Conservation (phyloP, 2,329 filamentous ascomycete genomes). For the Sporothrix dimorphospora region DNA sequence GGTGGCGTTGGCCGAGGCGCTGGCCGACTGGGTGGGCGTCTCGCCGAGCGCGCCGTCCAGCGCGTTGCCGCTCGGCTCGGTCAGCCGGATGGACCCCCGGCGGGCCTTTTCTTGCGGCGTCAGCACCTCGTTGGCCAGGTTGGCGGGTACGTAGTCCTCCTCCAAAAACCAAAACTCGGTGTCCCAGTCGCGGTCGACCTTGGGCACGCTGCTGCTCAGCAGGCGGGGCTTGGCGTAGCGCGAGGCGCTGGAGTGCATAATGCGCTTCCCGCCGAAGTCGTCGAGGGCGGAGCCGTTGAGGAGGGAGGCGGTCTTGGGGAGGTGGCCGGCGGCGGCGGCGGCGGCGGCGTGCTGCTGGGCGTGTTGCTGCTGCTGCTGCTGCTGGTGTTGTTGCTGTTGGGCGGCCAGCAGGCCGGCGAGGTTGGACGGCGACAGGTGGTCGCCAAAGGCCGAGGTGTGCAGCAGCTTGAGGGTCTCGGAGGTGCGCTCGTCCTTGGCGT, state of each 20-base stretch:
- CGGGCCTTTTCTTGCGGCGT: conserved; percentile 70
- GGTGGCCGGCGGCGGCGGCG: not conserved
- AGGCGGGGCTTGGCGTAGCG: conserved; percentile 68
- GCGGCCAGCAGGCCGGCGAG: not conserved
- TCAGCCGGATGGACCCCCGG: conserved; percentile 59
- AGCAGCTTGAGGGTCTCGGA: conserved; percentile 67
- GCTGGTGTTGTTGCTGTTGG: not conserved
- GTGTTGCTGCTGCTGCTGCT: not conserved
- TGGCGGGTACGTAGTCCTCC: conserved; percentile 83
- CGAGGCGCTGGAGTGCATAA: conserved; percentile 63
- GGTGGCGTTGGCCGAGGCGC: conserved; percentile 41
- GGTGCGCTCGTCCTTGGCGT: conserved; percentile 62
- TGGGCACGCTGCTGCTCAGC: conserved; percentile 66
- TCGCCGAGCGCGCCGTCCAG: conserved; percentile 49
- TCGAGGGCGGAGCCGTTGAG: conserved; percentile 46
- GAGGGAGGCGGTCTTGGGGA: conserved; percentile 31
- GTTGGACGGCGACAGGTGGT: conserved; percentile 55
- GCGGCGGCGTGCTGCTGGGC: no score
- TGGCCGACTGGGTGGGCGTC: conserved; percentile 37
- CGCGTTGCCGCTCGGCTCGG: conserved; percentile 21
- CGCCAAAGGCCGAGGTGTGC: conserved; percentile 69
- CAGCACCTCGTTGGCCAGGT: conserved; percentile 64
- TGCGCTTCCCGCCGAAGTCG: conserved; percentile 69
- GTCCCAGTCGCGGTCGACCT: conserved; percentile 67
- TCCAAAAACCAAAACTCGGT: conserved; percentile 74